Conservation (phyloP, 768 basidiomycete genomes). For the Trametes sanguinea region DNA sequence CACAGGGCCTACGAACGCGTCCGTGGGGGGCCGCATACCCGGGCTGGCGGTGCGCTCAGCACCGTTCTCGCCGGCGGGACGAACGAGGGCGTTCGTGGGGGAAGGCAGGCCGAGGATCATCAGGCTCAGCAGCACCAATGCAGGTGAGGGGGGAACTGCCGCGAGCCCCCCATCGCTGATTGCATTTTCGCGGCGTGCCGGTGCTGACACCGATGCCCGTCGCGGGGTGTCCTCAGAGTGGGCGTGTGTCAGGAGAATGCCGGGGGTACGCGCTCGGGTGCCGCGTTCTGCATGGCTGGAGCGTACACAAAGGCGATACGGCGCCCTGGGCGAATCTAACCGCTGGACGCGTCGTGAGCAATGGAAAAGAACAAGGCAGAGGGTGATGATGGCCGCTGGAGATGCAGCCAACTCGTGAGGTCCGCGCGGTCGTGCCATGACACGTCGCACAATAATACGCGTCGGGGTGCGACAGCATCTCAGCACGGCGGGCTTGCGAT, state of each 20-base stretch:
- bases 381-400: neutral
- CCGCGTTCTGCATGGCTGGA: neutral
- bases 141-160: too few species aligned
- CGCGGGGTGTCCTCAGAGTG: neutral
- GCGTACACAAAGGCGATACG: neutral
- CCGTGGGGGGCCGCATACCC: neutral
- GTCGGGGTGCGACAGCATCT: neutral
- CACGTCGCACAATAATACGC: neutral
- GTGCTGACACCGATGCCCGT: neutral
- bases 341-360: neutral
- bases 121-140: neutral
- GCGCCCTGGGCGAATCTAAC: constrained; percentile 1
- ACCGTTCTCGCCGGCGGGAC: neutral
- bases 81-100: neutral
- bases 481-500: neutral
- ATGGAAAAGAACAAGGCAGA: constrained; percentile 1
- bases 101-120: constrained; percentile 2
- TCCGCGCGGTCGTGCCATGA: neutral
- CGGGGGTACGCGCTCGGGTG: neutral
- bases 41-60: neutral
- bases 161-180: neutral
- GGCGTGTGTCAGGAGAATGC: neutral
- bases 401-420: neutral
- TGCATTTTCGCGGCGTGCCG: neutral
- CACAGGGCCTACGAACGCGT: neutral